These are phyloP conservation scores for Scenedesmus sp. DNA, from an alignment of 163 green algal species.

Conservation along the genomic window DNA sequence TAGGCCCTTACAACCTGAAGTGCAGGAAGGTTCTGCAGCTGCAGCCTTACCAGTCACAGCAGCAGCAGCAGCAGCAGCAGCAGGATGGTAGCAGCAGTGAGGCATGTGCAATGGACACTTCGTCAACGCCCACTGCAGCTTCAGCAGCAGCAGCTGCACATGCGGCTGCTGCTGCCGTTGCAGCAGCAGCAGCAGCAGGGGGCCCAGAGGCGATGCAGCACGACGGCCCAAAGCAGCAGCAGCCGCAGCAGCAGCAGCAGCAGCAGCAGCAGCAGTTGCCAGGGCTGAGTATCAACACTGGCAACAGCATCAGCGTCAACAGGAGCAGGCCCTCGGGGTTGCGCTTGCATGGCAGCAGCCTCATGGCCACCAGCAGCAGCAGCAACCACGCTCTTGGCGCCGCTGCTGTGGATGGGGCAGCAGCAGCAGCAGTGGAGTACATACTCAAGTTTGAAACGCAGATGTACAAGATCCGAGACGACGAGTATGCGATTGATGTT, in stretches of 20 bases:
- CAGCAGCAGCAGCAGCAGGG: constrained; percentile 6
- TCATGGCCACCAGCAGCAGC: constrained; percentile 2
- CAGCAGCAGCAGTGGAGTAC: constrained; percentile 38
- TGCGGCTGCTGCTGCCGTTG: background rate
- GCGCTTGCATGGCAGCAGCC: constrained; percentile 12
- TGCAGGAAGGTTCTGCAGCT: constrained; percentile 76
- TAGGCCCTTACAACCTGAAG: constrained; percentile 93
- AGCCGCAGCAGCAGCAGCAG: too few species aligned
- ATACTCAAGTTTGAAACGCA: constrained; percentile 93
- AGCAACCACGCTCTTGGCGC: background rate
- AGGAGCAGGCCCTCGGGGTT: background rate
- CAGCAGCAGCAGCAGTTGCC: constrained; percentile 11
- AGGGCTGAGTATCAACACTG: background rate
- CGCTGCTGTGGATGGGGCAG: background rate
- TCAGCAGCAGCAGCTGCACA: constrained; percentile 6
- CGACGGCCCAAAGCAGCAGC: constrained; percentile 33
- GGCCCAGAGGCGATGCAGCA: constrained; percentile 55
- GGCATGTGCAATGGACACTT: constrained; percentile 35
- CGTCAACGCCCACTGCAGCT: constrained; percentile 5
- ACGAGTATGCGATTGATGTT: constrained; percentile 96
- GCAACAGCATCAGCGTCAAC: background rate
- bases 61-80: constrained; percentile 36
- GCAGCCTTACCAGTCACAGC: background rate
- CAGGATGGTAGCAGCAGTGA: constrained; percentile 26
- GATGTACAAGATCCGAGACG: constrained; percentile 95